phyloP scores from a whole-genome alignment of 768 basidiomycete genomes.

The Trametes coccinea region DNA sequence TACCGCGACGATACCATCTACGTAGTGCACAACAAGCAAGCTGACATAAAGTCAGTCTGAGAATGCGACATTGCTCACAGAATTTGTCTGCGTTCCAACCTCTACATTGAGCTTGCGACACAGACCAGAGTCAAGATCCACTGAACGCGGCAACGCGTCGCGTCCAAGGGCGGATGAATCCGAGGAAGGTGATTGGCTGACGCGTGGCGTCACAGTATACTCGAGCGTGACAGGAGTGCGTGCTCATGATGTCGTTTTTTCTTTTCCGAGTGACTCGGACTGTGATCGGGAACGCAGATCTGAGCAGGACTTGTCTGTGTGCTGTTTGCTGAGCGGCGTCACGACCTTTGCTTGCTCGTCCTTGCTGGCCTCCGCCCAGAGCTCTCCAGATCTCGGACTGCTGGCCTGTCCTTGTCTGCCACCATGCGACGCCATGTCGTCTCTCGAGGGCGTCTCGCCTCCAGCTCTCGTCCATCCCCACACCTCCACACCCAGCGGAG shows the following conservation, averaged over 20 bases:
- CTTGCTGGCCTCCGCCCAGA: not conserved
- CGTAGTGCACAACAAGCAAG: no score
- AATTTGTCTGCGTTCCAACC: no score
- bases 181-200: conserved; percentile 7
- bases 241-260: not conserved
- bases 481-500: conserved; percentile 8
- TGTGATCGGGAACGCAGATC: conserved; percentile 1
- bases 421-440: conserved; percentile 11
- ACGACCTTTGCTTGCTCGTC: no score
- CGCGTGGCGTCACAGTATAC: conserved; percentile 7
- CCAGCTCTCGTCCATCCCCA: not conserved
- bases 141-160: not conserved
- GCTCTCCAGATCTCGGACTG: conserved; percentile 4
- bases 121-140: no score
- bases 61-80: no score
- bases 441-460: conserved; percentile 1
- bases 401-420: conserved; percentile 6
- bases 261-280: conserved; percentile 18
- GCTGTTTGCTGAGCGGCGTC: not conserved
- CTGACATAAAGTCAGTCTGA: no score
- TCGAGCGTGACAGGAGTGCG: not conserved
- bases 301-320: not conserved
- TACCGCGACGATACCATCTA: no score
- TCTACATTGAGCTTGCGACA: no score
- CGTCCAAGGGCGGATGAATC: not conserved